Percentiles rank a stretch among this genome's conserved stretches.
Evolutionary conservation across 2,329 filamentous ascomycete genomes (phyloP).

Genomic region (Colletotrichum sp.): DNA sequence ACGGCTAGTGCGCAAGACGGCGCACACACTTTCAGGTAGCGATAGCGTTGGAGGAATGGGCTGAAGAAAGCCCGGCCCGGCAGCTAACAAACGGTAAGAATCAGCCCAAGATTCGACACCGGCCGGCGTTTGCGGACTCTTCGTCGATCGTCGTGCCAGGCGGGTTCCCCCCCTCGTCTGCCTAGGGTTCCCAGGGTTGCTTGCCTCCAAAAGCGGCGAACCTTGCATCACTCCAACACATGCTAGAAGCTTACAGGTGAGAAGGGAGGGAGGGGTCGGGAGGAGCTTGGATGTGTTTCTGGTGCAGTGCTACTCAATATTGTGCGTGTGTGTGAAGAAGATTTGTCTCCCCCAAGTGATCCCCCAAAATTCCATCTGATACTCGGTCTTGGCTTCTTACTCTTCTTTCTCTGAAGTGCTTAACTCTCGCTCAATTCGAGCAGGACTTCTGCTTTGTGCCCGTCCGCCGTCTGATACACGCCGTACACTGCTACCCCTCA

Average conservation of each 20-base stretch:
- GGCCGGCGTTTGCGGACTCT: slow-evolving; percentile 12
- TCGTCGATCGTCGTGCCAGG: not conserved
- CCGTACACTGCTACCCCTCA: not conserved
- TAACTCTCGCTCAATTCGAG: not conserved
- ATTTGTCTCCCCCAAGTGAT: not conserved
- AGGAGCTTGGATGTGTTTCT: not conserved
- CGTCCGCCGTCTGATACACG: not conserved
- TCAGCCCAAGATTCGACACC: not conserved
- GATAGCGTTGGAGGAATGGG: not conserved
- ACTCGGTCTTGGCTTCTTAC: not conserved
- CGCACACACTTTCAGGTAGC: not conserved
- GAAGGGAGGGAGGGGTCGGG: not conserved
- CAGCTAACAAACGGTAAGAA: not conserved
- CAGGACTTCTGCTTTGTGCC: not conserved
- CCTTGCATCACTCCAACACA: slow-evolving; percentile 1
- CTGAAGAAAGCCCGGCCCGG: not conserved
- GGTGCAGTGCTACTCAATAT: not conserved
- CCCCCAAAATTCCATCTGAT: not conserved
- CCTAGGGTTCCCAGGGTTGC: not conserved
- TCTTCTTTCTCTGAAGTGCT: not conserved
- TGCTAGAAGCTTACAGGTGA: not conserved
- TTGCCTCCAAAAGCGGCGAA: not conserved
- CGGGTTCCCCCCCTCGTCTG: not conserved
- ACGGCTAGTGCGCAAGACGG: not conserved
- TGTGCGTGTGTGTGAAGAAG: not conserved